Conservation (phyloP, 2,329 filamentous ascomycete genomes). For the Rhytidhysteron rufulum region DNA sequence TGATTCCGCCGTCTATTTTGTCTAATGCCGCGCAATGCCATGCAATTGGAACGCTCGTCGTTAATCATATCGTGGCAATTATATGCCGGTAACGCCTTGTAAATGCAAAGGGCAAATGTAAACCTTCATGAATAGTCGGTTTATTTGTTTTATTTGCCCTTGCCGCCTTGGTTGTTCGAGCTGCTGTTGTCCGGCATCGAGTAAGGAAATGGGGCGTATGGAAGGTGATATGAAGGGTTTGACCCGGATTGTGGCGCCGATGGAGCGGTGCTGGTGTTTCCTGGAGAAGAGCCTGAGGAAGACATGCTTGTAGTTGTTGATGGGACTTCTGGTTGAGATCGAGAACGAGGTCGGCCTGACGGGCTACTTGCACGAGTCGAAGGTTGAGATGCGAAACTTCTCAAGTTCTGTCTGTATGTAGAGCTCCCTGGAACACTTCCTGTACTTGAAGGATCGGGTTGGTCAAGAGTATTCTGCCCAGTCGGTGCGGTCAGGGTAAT, state of each 20-base stretch:
- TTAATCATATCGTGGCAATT: no score
- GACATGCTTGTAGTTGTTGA: slow-evolving; percentile 21
- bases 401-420: not conserved
- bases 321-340: slow-evolving; percentile 13
- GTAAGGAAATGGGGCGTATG: slow-evolving; percentile 35
- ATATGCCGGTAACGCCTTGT: no score
- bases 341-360: slow-evolving; percentile 13
- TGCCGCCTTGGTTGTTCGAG: slow-evolving; percentile 12
- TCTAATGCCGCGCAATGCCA: no score
- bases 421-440: no score
- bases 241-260: slow-evolving; percentile 6
- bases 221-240: slow-evolving; percentile 27
- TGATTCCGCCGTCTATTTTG: no score
- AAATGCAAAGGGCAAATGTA: no score
- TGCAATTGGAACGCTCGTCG: no score
- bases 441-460: not conserved
- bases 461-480: not conserved
- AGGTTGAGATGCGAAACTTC: slow-evolving; percentile 7
- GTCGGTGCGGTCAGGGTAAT: not conserved
- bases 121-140: no score
- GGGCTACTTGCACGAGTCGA: slow-evolving; percentile 6
- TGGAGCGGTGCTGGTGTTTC: slow-evolving; percentile 25
- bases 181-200: slow-evolving; percentile 29
- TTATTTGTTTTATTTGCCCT: slow-evolving; percentile 13
- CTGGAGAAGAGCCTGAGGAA: slow-evolving; percentile 26